Base-by-base conservation (phyloP, 495 filamentous ascomycete species). In the Hypoxylon intermedium region DNA sequence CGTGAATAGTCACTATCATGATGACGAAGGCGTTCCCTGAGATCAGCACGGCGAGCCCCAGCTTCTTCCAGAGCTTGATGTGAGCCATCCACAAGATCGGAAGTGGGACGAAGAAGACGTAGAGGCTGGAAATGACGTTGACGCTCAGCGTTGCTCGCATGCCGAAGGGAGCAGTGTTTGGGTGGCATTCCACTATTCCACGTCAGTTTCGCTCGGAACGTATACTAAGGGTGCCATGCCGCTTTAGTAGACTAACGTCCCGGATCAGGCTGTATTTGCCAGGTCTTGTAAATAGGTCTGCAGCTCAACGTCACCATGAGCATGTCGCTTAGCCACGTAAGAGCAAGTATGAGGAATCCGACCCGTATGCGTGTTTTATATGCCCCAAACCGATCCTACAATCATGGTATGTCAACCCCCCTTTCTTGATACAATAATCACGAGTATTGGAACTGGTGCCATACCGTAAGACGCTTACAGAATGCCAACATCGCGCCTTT, bases 401-500 rank as follows among this genome's bases (percentile, higher is more conserved):
- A 6, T 33, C 4, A 15, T 6, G 23, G 71, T 16, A 72, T 13
- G 23, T 38, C 19, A 55, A 36, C 24, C 18, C 7, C 4, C 13
- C 13, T 4, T 24, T 7, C 9, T 3, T 20, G n/a, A 7, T 30
- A 9, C 0, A 37, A 18, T 2, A 11, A 21, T 6, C 5, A 30
- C 50, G 6, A 30, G 37, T 13, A 6, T n/a, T 1, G 0, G 11
- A 11, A 13, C 7, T 13, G n/a, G 2, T n/a, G 26, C 9, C 65
- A 20, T 49, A 85, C 82, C 23, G 83, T 87, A 26, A 88, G 77
- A 46, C 83, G 74, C 9, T 78, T 75, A 59, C 83, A 88, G 58
- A 87, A 87, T 12, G 80, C 69, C 30, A 80, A 77, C 79, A 86
- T 82, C 58, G 83, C 80, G 0, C 78, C 74, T 67, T 88, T 88